Percentiles rank a stretch among this genome's conserved stretches.
Conservation (phyloP, 73 alveolate genomes). For the Paramecium caudatum region DNA sequence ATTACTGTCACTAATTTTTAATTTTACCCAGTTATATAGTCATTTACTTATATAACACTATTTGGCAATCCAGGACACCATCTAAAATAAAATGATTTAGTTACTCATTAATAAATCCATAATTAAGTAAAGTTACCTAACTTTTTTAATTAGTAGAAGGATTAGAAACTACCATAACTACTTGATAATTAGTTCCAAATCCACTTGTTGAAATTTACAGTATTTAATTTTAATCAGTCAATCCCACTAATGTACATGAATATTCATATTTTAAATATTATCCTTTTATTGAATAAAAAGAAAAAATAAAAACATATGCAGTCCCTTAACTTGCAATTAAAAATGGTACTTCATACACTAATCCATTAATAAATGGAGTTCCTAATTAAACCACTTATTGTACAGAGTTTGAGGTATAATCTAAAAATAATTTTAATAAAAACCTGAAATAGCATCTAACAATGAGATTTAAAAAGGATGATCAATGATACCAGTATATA, state of each 20-base stretch:
- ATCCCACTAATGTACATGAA: not conserved
- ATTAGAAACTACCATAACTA: not conserved
- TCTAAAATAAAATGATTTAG: too few species aligned
- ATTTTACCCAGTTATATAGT: too few species aligned
- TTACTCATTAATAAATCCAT: not conserved
- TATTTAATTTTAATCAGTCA: not conserved
- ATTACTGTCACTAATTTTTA: not conserved
- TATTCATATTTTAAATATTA: not conserved
- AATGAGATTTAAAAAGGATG: not conserved
- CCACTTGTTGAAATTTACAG: not conserved
- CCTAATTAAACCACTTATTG: constrained; percentile 4
- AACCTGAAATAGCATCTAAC: not conserved
- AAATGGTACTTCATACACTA: not conserved
- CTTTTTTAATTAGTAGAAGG: not conserved
- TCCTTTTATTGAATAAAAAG: not conserved
- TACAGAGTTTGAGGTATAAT: not conserved
- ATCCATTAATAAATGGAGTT: not conserved
- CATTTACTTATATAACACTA: too few species aligned
- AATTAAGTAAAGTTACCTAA: not conserved
- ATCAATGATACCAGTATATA: not conserved
- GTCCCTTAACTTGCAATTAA: not conserved
- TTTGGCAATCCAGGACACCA: not conserved
- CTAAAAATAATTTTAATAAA: not conserved
- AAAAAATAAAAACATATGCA: not conserved
- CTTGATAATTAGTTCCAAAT: not conserved